phyloP scores from a whole-genome alignment of 2,329 filamentous ascomycete genomes.

The Phyllosticta capitalensis region DNA sequence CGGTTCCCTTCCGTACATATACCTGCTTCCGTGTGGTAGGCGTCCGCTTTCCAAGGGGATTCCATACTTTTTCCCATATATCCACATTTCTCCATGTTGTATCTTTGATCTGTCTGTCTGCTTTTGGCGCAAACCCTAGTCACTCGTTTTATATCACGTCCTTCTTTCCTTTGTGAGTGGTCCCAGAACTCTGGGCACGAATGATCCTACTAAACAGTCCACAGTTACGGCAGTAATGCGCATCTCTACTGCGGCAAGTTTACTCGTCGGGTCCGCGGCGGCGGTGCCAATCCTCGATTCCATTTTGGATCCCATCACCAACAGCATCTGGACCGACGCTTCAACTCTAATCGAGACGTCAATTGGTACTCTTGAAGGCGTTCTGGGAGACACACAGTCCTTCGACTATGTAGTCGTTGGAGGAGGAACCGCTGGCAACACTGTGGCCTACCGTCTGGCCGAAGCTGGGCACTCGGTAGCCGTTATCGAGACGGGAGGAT shows the following conservation, averaged over 20 bases:
- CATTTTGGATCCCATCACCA: background rate
- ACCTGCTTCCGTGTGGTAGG: background rate
- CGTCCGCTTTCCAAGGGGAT: background rate
- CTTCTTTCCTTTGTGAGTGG: background rate
- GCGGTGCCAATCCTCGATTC: background rate
- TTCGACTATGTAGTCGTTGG: constrained; percentile 17
- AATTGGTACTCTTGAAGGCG: background rate
- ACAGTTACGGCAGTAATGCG: background rate
- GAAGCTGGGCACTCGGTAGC: constrained; percentile 17
- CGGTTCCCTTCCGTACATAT: background rate
- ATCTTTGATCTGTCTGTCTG: background rate
- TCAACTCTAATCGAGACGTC: background rate
- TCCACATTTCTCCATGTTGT: background rate
- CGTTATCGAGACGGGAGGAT: constrained; percentile 21
- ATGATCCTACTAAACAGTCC: background rate
- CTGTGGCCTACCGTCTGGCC: constrained; percentile 16
- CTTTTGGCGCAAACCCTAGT: background rate
- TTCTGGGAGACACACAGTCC: background rate
- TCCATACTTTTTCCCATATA: background rate
- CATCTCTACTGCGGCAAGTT: background rate
- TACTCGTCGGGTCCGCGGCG: background rate
- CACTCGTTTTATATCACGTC: background rate
- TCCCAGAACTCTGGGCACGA: background rate
- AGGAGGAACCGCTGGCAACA: constrained; percentile 19
- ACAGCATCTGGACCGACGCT: background rate